Base-by-base conservation (phyloP, 2,329 filamentous ascomycete species). In the Coniochaeta pulveracea region DNA sequence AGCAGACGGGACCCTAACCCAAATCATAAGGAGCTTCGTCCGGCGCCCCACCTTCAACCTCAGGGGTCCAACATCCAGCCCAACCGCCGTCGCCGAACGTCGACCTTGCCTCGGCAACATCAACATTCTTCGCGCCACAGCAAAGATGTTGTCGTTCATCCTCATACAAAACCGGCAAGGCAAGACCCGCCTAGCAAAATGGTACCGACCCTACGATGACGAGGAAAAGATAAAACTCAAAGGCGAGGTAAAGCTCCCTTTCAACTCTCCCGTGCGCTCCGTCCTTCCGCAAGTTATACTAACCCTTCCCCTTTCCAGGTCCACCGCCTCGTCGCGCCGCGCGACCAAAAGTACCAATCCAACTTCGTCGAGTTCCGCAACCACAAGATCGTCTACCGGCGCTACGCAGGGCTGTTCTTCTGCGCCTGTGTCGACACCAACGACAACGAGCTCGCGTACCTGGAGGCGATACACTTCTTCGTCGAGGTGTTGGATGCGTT, bases 211-310 rank as follows among this genome's bases (percentile, higher is more conserved):
- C 40, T 98, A 95, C 67, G 93, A 79, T 61, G 91, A 98, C 68
- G 89, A 96, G 58, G 86, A 98, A 58, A 98, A 98, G 68, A 85
- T 98, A 58, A 95, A 94, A 64, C 71, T 98, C 49, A 98, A 98
- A 62, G 91, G 91, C 71, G 91, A 98, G 66, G 83, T 85, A 63
- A 37, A 64, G 57, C 24, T 28, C 33, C 36, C 35, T 30, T 23
- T 23, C 32, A 37, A 28, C 35, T 10, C 32, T 33, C 33, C 19
- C 29, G 28, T n/a, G 40, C 26, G 29, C 14, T 24, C 23, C 25
- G 11, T 26, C 24, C 21, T n/a, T 21, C 32, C 14, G 26, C 19
- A 24, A 24, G 18, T 27, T 28, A 34, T 19, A 30, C 24, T 23
- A 10, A 14, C 18, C 26, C 4, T 18, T 29, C 9, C 26, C n/a